Percentiles rank a stretch among this genome's conserved stretches.
Conservation (phyloP, 306 rosid species). For the Rosa multiflora region DNA sequence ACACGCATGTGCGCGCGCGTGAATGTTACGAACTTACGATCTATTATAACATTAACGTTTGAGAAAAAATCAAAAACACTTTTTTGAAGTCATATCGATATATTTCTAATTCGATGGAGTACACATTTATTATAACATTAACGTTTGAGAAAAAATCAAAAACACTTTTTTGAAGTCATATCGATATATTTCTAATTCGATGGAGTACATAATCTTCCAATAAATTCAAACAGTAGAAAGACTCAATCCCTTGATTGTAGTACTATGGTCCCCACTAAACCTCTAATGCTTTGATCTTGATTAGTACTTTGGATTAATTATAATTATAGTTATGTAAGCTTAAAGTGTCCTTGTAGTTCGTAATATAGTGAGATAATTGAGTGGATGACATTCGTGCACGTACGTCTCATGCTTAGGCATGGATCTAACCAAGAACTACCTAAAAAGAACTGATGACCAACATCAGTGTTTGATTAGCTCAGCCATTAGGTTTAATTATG, state of each 20-base stretch:
- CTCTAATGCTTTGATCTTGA: constrained; percentile 9
- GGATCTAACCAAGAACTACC: constrained; percentile 42
- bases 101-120: no score
- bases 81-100: background rate
- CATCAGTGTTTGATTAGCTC: constrained; percentile 29
- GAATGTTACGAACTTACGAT: background rate
- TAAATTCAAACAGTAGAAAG: background rate
- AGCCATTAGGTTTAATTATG: constrained; percentile 29
- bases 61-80: background rate
- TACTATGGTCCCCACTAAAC: constrained; percentile 20
- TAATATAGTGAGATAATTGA: constrained; percentile 17
- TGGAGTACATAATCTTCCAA: no score
- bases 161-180: background rate
- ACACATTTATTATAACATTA: no score
- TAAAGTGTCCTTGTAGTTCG: constrained; percentile 27
- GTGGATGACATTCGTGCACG: constrained; percentile 52
- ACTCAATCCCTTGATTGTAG: background rate
- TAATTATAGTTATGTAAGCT: background rate
- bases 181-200: no score
- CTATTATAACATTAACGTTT: background rate
- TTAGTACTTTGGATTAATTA: background rate
- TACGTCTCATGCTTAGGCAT: constrained; percentile 43
- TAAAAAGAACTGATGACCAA: constrained; percentile 35
- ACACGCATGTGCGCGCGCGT: no score
- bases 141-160: background rate